Evolutionary conservation across 768 basidiomycete species (phyloP).

Genomic region (Rhizopogon rudus): DNA sequence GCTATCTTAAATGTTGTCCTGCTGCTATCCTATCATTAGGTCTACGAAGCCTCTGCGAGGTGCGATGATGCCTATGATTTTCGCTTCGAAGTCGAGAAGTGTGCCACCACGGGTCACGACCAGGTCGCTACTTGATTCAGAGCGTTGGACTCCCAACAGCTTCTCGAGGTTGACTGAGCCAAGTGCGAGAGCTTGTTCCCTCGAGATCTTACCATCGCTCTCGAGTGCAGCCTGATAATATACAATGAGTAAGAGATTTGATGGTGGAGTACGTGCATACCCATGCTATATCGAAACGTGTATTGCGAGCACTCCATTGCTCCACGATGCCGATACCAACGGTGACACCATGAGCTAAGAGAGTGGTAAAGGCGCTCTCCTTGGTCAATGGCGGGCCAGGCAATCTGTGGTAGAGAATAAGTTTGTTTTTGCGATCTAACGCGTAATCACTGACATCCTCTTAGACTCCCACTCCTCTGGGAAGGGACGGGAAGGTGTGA

Average conservation of each 20-base stretch:
- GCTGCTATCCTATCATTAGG: slow-evolving; percentile 21
- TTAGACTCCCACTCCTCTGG: slow-evolving; percentile 66
- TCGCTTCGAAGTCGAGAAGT: slow-evolving; percentile 39
- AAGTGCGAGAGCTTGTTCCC: slow-evolving; percentile 45
- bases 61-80: slow-evolving; percentile 53
- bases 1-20: not conserved
- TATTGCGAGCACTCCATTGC: slow-evolving; percentile 69
- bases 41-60: slow-evolving; percentile 44
- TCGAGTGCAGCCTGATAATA: slow-evolving; percentile 34
- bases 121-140: slow-evolving; percentile 38
- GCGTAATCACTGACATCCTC: slow-evolving; percentile 20
- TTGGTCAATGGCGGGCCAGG: slow-evolving; percentile 28
- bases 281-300: slow-evolving; percentile 82
- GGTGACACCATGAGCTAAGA: slow-evolving; percentile 65
- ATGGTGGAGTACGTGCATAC: slow-evolving; percentile 34
- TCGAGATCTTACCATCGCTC: slow-evolving; percentile 32
- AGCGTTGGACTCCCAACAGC: slow-evolving; percentile 27
- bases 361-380: slow-evolving; percentile 51
- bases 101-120: slow-evolving; percentile 56
- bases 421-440: not conserved
- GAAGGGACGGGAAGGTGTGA: slow-evolving; percentile 64
- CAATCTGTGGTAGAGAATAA: slow-evolving; percentile 17
- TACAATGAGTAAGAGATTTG: slow-evolving; percentile 20
- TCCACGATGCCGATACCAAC: slow-evolving; percentile 65
- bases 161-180: slow-evolving; percentile 52